Evolutionary conservation across 352 stramenopile species (phyloP), one percentile per base, ranked within the genome.

Genomic region (Lagenidium giganteum): DNA sequence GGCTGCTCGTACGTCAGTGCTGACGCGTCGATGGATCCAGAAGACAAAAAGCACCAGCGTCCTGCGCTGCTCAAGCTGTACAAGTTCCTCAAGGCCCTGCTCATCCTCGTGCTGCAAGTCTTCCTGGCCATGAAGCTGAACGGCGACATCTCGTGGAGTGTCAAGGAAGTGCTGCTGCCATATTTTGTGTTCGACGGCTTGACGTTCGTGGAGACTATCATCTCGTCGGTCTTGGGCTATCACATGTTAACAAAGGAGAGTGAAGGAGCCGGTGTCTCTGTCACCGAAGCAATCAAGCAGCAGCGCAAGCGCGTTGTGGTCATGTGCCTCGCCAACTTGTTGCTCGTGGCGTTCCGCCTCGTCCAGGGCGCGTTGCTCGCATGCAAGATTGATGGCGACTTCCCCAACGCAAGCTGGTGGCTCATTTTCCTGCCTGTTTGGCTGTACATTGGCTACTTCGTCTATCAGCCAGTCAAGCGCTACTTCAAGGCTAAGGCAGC

Each of bases 121-220:
- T 89, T 93, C 43, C 42, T 93, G 28, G 78, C 67, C 25, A 77
- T 93, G 55, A 84, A 87, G 39, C 70, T 93, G 33, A 88, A 93
- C 48, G 47, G 61, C 50, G 70, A 87, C 47, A 41, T 93, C 18
- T 43, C 28, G 22, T 89, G 77, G 77, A 71, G 59, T 18, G 52
- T 88, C 32, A 48, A 59, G 9, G 63, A 88, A 35, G 70, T 87
- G 14, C 50, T 93, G 34, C 67, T 87, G 20, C 80, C 80, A 39
- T 93, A 90, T 53, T 93, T 83, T 44, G 67, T 89, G 4, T 87
- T 83, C 43, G 80, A 93, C 40, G 61, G 54, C 3, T 60, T 90
- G n/a, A 82, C 66, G 45, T 62, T 90, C 28, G 23, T 90, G 23
- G 77, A 90, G 59, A 62, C 57, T n/a, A 27, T 89, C 38, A 66